Conservation (phyloP, 1,284 basidiomycete genomes). For the Apiotrichum mycotoxinovorans region DNA sequence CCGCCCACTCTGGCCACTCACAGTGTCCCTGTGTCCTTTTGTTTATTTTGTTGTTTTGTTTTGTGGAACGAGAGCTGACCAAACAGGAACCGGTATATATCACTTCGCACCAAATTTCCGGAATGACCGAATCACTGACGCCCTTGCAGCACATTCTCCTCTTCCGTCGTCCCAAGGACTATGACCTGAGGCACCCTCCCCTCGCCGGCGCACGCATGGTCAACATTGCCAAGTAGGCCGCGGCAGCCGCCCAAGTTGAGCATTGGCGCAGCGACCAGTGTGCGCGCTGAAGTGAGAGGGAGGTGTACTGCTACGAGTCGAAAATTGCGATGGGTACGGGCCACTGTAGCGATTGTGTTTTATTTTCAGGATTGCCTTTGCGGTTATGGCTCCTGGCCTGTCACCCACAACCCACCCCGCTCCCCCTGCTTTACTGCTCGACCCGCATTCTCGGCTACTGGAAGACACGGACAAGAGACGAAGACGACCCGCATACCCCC, state of each 20-base stretch:
- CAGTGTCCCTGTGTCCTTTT: not conserved
- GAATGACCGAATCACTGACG: not conserved
- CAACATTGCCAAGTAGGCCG: conserved; percentile 22
- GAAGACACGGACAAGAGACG: no score
- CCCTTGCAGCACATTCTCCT: conserved; percentile 43
- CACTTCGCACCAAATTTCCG: not conserved
- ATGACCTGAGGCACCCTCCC: conserved; percentile 40
- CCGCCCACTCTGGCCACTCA: not conserved
- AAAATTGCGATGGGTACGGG: no score
- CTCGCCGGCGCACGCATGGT: conserved; percentile 28
- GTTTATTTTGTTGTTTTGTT: not conserved
- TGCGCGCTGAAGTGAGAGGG: no score
- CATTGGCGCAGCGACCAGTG: not conserved
- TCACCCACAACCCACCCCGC: no score
- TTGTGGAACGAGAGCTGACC: not conserved
- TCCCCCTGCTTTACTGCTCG: no score
- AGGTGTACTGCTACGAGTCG: no score
- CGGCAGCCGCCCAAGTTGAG: not conserved
- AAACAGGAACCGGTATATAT: conserved; percentile 37
- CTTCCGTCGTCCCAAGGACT: conserved; percentile 47
- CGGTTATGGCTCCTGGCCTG: no score
- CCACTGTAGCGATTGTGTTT: no score
- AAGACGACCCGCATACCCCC: no score
- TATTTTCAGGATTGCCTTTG: no score
- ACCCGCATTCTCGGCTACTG: no score